Percentiles rank a stretch among this genome's conserved stretches.
These are phyloP conservation scores for Acer yangbiense DNA, from an alignment of 345 rosid genomes.

Conservation along the genomic window DNA sequence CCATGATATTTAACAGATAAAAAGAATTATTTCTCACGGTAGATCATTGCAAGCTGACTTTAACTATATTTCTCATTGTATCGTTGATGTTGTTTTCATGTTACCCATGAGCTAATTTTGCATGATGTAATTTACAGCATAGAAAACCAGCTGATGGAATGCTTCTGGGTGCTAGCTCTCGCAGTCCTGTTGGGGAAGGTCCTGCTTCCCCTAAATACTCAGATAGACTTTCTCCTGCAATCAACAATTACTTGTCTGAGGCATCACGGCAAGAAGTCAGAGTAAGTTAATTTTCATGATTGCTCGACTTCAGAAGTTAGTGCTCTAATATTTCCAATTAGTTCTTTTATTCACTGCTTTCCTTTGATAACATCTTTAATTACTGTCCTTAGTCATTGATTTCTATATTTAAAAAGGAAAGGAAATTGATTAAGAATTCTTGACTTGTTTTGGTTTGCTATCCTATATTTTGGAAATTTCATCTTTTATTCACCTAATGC, in stretches of 20 bases:
- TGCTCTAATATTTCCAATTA: not conserved
- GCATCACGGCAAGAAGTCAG: conserved; percentile 98
- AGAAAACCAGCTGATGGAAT: conserved; percentile 86
- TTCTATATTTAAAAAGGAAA: not conserved
- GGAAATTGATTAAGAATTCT: not conserved
- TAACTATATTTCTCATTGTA: conserved; percentile 4
- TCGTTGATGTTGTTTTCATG: not conserved
- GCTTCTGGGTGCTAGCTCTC: conserved; percentile 87
- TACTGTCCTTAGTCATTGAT: not conserved
- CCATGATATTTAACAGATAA: not conserved
- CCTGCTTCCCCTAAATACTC: conserved; percentile 96
- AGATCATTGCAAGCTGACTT: not conserved
- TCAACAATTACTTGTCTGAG: conserved; percentile 90
- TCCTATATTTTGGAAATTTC: not conserved
- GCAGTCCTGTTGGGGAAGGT: conserved; percentile 80
- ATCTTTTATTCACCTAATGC: conserved; percentile 7
- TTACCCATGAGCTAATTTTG: conserved; percentile 12
- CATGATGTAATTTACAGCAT: conserved; percentile 58
- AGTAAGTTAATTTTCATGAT: conserved; percentile 41
- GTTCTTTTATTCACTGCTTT: conserved; percentile 14
- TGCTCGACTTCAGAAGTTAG: not conserved
- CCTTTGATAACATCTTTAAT: not conserved
- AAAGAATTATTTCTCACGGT: not conserved
- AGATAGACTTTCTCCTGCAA: conserved; percentile 96
- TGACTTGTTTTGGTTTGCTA: not conserved